A percentile compares a stretch with the other conserved stretches of the same genome.
phyloP scores from a whole-genome alignment of 2,329 filamentous ascomycete genomes.

The Gaeumannomyces tritici region DNA sequence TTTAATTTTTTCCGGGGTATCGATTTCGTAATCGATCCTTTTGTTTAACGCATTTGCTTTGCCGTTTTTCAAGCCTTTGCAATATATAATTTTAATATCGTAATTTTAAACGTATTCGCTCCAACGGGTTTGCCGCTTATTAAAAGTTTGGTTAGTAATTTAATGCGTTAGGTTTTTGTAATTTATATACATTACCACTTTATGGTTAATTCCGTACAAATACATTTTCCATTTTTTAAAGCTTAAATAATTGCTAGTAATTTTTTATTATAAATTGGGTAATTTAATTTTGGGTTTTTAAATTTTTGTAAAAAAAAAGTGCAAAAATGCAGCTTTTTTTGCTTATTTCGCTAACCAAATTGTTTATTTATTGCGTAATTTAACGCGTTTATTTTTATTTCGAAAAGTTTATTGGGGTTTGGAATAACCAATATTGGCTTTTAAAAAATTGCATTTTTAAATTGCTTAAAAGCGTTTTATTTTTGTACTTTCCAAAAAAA shows the following conservation, averaged over 20 bases:
- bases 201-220: constrained; percentile 4
- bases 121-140: constrained; percentile 15
- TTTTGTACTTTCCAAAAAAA: constrained; percentile 2
- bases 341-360: constrained; percentile 4
- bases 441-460: constrained; percentile 7
- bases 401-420: constrained; percentile 8
- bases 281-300: constrained; percentile 9
- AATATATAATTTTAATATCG: neutral
- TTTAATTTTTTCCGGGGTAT: constrained; percentile 3
- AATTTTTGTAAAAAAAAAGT: neutral
- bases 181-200: constrained; percentile 16
- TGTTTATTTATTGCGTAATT: constrained; percentile 9
- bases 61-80: constrained; percentile 7
- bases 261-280: constrained; percentile 17
- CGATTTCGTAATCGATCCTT: constrained; percentile 18
- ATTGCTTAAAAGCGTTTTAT: constrained; percentile 11
- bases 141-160: constrained; percentile 15
- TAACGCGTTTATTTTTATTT: constrained; percentile 13
- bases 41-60: constrained; percentile 11
- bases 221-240: neutral
- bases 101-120: constrained; percentile 12
- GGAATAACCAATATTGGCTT: constrained; percentile 10
- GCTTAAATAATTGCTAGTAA: constrained; percentile 10
- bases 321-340: neutral
- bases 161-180: constrained; percentile 19